Conservation (phyloP, 495 filamentous ascomycete genomes). For the Viridothelium virens region DNA sequence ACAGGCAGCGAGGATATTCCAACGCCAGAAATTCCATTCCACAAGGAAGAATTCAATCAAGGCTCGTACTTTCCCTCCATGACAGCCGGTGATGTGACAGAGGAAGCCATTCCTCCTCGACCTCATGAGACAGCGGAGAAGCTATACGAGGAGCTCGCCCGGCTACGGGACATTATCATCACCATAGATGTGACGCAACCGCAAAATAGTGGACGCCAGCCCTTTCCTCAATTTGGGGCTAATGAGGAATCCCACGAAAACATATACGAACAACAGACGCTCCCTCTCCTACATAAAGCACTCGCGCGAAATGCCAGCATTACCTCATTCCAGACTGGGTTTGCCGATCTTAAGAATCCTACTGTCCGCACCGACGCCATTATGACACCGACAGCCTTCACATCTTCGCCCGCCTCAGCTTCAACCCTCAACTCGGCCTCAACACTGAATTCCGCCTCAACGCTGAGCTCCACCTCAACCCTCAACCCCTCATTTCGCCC, state of each 20-base stretch:
- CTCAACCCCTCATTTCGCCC: constrained; percentile 21
- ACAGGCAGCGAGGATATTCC: constrained; percentile 51
- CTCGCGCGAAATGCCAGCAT: constrained; percentile 61
- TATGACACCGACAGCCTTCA: constrained; percentile 54
- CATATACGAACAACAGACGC: constrained; percentile 87
- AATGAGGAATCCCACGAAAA: constrained; percentile 62
- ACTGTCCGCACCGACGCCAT: constrained; percentile 35
- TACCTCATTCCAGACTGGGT: constrained; percentile 81
- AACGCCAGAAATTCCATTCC: constrained; percentile 85
- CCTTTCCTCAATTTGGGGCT: constrained; percentile 25
- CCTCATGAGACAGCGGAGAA: constrained; percentile 56
- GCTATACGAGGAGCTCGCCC: constrained; percentile 70
- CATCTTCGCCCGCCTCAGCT: constrained; percentile 25
- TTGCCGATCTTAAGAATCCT: constrained; percentile 56
- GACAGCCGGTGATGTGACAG: constrained; percentile 85
- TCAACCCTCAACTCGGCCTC: neutral
- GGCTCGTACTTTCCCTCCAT: constrained; percentile 69
- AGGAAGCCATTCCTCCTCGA: constrained; percentile 42
- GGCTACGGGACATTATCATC: neutral
- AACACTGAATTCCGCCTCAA: neutral
- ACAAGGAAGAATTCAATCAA: constrained; percentile 75
- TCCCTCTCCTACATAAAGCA: constrained; percentile 82
- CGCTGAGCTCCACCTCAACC: constrained; percentile 1
- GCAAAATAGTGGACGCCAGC: constrained; percentile 32
- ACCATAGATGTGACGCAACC: neutral